phyloP scores from a whole-genome alignment of 2,329 filamentous ascomycete species.

The Trichophyton rubrum region DNA sequence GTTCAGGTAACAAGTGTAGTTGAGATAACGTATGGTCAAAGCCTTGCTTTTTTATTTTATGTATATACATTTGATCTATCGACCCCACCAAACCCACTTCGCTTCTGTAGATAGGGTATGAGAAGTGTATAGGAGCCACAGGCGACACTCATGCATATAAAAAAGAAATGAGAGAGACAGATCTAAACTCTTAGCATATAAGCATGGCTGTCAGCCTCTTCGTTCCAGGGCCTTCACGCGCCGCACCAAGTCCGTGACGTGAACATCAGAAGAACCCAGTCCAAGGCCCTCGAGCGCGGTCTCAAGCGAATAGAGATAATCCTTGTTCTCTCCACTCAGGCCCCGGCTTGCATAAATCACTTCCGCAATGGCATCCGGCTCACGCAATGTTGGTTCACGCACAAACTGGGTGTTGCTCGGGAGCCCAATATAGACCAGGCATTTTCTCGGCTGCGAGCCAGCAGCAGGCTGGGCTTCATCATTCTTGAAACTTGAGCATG shows the following conservation, averaged over 20 bases:
- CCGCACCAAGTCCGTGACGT: slow-evolving; percentile 69
- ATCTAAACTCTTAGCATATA: neutral
- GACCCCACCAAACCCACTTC: neutral
- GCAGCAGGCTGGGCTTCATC: neutral
- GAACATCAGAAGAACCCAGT: slow-evolving; percentile 64
- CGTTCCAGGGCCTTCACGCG: slow-evolving; percentile 43
- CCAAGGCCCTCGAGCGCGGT: slow-evolving; percentile 59
- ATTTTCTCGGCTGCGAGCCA: slow-evolving; percentile 31
- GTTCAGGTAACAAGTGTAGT: too few relatives aligned
- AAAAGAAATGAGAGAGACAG: neutral
- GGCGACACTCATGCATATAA: neutral
- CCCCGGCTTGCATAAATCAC: slow-evolving; percentile 68
- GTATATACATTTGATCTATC: too few relatives aligned
- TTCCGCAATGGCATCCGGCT: slow-evolving; percentile 62
- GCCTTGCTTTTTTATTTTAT: too few relatives aligned
- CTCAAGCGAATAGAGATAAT: slow-evolving; percentile 78
- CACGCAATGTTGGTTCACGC: slow-evolving; percentile 43
- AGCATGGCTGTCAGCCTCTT: neutral
- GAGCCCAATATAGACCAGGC: slow-evolving; percentile 86
- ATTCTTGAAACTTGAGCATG: slow-evolving; percentile 36
- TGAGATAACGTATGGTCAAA: too few relatives aligned
- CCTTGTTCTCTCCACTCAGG: slow-evolving; percentile 76
- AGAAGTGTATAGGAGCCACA: too few relatives aligned
- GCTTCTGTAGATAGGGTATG: neutral
- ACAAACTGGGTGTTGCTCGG: slow-evolving; percentile 88